Evolutionary conservation across 2,329 filamentous ascomycete genomes (phyloP), one percentile per base, ranked within the genome.

Genomic region (Huntiella savannae): DNA sequence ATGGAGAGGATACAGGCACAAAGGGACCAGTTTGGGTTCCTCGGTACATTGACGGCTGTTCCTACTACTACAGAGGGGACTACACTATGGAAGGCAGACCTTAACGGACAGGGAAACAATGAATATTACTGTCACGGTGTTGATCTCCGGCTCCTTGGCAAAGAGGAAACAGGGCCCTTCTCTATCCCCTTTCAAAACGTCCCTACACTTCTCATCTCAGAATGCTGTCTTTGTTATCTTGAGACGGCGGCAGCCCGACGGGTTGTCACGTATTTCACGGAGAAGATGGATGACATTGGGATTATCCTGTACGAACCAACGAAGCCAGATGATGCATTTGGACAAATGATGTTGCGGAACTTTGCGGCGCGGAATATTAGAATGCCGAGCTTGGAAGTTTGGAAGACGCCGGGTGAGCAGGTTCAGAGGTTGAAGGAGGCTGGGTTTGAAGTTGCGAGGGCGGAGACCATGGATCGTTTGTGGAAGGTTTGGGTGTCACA

Each of bases 141-240:
- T 35, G 85, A 93, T 58, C 69, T 93, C 4, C 73, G 85, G 42
- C 62, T 68, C 8, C 60, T 88, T 8, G 39, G 17, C 38, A 45
- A 11, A 12, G 28, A 19, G 16, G 52, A 28, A n/a, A 46, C 33
- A 4, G 35, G 42, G 36, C 15, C 11, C 33, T 11, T 3, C 38
- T 48, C 10, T 33, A 17, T 49, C 16, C 50, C 19, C 0, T 46
- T 63, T 1, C 53, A 58, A 0, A 69, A 69, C 54, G 53, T 83
- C 0, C 85, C 91, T 0, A 98, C 91, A 0, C 64, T 98, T 6
- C 62, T 98, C 17, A 69, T 98, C 5, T 96, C 88, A 0, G 91
- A 98, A 61, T 96, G 91, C 68, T 98, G 91, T 58, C 71, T 98
- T 32, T 84, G 91, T 59, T 98, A 98, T 57, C 71, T 98, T 1